These are phyloP conservation scores for Aspergillus oerlinghausenensis DNA, from an alignment of 2,329 filamentous ascomycete species.

Conservation along the genomic window DNA sequence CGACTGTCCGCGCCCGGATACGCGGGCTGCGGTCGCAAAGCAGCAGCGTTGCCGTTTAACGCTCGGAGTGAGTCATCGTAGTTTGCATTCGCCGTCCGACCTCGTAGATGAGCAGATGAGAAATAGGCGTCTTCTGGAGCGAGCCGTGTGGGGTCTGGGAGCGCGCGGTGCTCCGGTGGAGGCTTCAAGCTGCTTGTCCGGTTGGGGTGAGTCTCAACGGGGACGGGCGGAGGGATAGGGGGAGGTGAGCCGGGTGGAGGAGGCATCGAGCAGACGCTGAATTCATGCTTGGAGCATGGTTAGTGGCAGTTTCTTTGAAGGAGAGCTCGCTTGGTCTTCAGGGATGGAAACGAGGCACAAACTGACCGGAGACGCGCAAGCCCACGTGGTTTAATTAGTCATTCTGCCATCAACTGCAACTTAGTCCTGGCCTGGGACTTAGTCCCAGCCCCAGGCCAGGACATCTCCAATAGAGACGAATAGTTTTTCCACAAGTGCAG, in stretches of 20 bases:
- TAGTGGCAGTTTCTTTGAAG: slow-evolving; percentile 4
- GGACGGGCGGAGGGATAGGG: slow-evolving; percentile 40
- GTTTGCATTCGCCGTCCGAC: slow-evolving; percentile 35
- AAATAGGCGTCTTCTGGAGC: slow-evolving; percentile 81
- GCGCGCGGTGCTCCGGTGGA: slow-evolving; percentile 33
- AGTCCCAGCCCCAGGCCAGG: neutral
- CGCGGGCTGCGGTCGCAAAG: slow-evolving; percentile 38
- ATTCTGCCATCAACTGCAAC: neutral
- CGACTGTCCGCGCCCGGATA: slow-evolving; percentile 34
- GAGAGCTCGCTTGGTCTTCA: neutral
- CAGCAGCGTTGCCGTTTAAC: slow-evolving; percentile 39
- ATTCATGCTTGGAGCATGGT: slow-evolving; percentile 28
- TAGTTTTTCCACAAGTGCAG: no score
- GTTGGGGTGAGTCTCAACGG: slow-evolving; percentile 45
- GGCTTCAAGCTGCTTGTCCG: slow-evolving; percentile 34
- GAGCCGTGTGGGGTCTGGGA: slow-evolving; percentile 62
- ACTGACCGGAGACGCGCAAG: neutral
- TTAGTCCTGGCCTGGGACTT: no score
- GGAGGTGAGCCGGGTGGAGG: slow-evolving; percentile 29
- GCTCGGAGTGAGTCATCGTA: slow-evolving; percentile 33
- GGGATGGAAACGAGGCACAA: neutral
- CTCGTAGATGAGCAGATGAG: slow-evolving; percentile 56
- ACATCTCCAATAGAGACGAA: neutral
- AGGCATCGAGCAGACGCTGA: slow-evolving; percentile 28
- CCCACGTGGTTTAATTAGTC: neutral